A percentile compares a stretch with the other conserved stretches of the same genome.
Evolutionary conservation across 345 rosid species (phyloP).

Genomic region (Euphorbia peplus): DNA sequence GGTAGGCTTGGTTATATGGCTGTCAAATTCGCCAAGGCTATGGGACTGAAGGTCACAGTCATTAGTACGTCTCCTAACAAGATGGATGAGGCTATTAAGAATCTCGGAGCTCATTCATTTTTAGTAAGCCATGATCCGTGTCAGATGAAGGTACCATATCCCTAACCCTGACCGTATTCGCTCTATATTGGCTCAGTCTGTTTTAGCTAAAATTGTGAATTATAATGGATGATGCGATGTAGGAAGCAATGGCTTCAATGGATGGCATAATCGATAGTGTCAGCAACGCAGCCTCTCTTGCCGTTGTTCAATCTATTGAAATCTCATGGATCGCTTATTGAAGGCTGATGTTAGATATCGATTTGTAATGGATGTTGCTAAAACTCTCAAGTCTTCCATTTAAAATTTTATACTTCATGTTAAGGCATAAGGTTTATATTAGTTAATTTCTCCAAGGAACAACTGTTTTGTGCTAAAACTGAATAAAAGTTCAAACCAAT

Average conservation of each 20-base stretch:
- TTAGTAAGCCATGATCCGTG: conserved; percentile 11
- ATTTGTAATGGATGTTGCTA: conserved; percentile 54
- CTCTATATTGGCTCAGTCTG: background rate
- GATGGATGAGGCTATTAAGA: conserved; percentile 4
- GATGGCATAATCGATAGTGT: conserved; percentile 61
- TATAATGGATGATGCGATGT: background rate
- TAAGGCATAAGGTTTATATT: too few species aligned
- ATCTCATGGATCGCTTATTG: conserved; percentile 37
- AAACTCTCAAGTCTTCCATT: conserved; percentile 23
- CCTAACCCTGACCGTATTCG: background rate
- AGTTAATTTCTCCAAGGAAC: too few species aligned
- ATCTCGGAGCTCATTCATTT: conserved; percentile 16
- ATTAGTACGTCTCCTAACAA: conserved; percentile 11
- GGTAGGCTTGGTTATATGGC: conserved; percentile 16
- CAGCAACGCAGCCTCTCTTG: conserved; percentile 41
- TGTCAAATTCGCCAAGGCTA: conserved; percentile 7
- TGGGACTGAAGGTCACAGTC: conserved; percentile 7
- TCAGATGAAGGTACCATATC: background rate
- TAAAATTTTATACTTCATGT: too few species aligned
- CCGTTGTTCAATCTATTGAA: conserved; percentile 50
- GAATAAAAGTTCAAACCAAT: too few species aligned
- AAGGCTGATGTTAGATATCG: conserved; percentile 54
- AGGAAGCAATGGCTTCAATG: conserved; percentile 26
- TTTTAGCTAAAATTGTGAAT: background rate
- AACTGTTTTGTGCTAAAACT: too few species aligned